phyloP scores from a whole-genome alignment of 2,329 filamentous ascomycete species.

The Stagonosporopsis chrysanthemi region DNA sequence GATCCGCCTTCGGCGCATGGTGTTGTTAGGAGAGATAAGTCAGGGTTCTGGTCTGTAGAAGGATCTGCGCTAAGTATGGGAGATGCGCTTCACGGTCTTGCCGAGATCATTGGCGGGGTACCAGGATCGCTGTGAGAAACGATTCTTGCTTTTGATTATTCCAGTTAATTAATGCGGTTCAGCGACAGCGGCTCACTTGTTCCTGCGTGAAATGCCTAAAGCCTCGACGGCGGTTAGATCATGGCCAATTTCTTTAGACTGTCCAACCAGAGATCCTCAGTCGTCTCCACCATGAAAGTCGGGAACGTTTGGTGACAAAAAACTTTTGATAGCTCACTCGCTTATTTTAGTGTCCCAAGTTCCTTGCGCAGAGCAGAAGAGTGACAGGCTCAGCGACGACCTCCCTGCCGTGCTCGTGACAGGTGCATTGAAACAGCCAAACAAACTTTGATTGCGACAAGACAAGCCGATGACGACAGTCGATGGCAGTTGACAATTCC shows the following conservation, averaged over 20 bases:
- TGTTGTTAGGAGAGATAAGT: neutral
- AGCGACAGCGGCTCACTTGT: neutral
- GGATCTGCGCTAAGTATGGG: slow-evolving; percentile 11
- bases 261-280: slow-evolving; percentile 1
- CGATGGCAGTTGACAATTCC: neutral
- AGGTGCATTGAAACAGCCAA: neutral
- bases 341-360: slow-evolving; percentile 9
- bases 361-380: neutral
- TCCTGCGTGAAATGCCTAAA: slow-evolving; percentile 9
- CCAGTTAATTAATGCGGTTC: neutral
- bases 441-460: neutral
- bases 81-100: slow-evolving; percentile 13
- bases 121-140: neutral
- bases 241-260: slow-evolving; percentile 1
- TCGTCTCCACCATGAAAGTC: slow-evolving; percentile 2
- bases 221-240: slow-evolving; percentile 17
- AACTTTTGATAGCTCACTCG: slow-evolving; percentile 8
- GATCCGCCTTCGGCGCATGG: neutral
- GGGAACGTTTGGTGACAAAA: slow-evolving; percentile 13
- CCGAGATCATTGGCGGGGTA: slow-evolving; percentile 3
- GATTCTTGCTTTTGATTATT: neutral
- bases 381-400: neutral
- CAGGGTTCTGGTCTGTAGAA: neutral
- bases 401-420: neutral
- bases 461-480: neutral